Percentiles rank a stretch among this genome's conserved stretches.
These are phyloP conservation scores for Eimeria sp. DNA, from an alignment of 169 alveolate species.

Conservation along the genomic window DNA sequence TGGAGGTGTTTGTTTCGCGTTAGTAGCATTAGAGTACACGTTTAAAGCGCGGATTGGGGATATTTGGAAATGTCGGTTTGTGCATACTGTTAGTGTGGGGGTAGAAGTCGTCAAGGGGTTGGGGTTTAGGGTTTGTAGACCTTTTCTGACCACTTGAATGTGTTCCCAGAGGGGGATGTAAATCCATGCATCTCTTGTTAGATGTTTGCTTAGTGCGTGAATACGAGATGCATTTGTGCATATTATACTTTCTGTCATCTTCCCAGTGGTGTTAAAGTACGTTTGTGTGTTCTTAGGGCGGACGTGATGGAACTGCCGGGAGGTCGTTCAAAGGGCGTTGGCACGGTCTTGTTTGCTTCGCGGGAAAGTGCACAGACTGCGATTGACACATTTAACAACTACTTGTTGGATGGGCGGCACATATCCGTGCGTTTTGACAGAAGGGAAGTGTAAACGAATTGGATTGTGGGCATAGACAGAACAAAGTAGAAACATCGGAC, in stretches of 20 bases:
- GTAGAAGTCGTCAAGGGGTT: too few species aligned
- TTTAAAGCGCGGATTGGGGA: background rate
- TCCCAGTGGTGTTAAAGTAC: background rate
- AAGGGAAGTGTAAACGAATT: slow-evolving; percentile 61
- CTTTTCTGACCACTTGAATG: background rate
- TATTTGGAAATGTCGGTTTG: background rate
- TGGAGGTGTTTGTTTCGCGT: too few species aligned
- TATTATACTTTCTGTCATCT: too few species aligned
- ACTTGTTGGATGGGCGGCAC: slow-evolving; percentile 83
- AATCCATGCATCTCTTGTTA: background rate
- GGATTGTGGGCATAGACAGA: slow-evolving; percentile 10
- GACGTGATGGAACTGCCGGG: slow-evolving; percentile 82
- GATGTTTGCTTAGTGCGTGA: background rate
- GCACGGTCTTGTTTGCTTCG: slow-evolving; percentile 78
- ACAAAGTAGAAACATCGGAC: background rate
- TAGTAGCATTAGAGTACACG: too few species aligned
- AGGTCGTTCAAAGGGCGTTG: slow-evolving; percentile 85
- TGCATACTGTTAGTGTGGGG: too few species aligned
- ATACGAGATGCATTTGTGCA: background rate
- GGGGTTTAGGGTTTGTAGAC: background rate
- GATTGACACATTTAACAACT: slow-evolving; percentile 68
- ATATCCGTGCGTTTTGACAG: slow-evolving; percentile 85
- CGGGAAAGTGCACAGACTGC: slow-evolving; percentile 84
- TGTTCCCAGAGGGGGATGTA: background rate
- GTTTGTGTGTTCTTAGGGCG: slow-evolving; percentile 36